A percentile compares a stretch with the other conserved stretches of the same genome.
phyloP scores from a whole-genome alignment of 345 rosid species.

The Geranium brycei region DNA sequence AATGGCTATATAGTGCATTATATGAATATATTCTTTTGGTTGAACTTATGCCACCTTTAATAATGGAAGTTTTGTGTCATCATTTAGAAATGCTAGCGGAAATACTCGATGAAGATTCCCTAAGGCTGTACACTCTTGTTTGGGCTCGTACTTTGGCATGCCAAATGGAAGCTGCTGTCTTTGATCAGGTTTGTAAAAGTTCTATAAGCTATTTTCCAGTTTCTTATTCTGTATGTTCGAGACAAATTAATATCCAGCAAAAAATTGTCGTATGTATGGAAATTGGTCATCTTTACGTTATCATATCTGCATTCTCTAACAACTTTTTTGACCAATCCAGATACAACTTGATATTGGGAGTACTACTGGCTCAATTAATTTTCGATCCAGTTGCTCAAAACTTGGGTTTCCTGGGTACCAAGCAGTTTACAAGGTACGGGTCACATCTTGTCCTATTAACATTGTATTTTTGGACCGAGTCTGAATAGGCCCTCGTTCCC shows the following conservation, averaged over 20 bases:
- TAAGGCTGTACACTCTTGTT: slow-evolving; percentile 79
- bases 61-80: not conserved
- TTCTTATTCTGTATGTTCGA: not conserved
- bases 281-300: not conserved
- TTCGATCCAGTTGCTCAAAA: slow-evolving; percentile 62
- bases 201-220: not conserved
- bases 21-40: not conserved
- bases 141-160: slow-evolving; percentile 92
- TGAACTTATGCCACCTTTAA: not conserved
- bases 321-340: slow-evolving; percentile 23
- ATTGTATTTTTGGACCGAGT: too few relatives aligned
- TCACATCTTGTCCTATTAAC: not conserved
- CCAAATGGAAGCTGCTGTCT: slow-evolving; percentile 73
- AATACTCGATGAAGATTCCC: slow-evolving; percentile 72
- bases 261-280: not conserved
- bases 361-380: slow-evolving; percentile 40
- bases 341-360: slow-evolving; percentile 61
- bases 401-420: slow-evolving; percentile 68
- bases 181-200: slow-evolving; percentile 49
- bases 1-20: slow-evolving; percentile 8
- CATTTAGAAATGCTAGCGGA: slow-evolving; percentile 48
- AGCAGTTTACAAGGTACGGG: slow-evolving; percentile 68
- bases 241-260: not conserved
- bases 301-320: not conserved
- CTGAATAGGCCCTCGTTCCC: too few relatives aligned